A percentile compares a stretch with the other conserved stretches of the same genome.
Conservation (phyloP, 352 stramenopile genomes). For the Globisporangium paddicum region DNA sequence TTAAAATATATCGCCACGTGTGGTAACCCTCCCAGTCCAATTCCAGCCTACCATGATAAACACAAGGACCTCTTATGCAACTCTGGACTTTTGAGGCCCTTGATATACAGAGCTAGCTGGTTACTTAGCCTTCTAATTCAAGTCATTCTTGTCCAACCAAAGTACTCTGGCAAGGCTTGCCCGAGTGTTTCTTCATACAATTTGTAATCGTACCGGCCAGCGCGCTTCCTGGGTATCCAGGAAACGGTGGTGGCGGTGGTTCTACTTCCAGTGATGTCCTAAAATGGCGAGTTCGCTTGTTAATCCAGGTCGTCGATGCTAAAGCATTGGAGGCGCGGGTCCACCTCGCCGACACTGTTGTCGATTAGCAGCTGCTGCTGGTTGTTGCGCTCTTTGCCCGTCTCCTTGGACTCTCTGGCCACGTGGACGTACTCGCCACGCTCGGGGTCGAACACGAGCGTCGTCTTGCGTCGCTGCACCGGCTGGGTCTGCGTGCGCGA, state of each 20-base stretch:
- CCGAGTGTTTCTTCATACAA: neutral
- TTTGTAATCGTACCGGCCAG: neutral
- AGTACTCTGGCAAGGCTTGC: too few relatives aligned
- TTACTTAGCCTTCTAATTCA: too few relatives aligned
- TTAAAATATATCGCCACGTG: neutral
- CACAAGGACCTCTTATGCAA: too few relatives aligned
- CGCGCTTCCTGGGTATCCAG: neutral
- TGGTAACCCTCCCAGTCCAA: neutral
- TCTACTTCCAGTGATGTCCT: too few relatives aligned
- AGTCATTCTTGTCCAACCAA: too few relatives aligned
- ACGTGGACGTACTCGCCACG: slow-evolving; percentile 21
- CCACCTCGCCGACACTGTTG: neutral
- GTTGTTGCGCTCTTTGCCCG: too few relatives aligned
- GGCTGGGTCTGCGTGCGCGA: slow-evolving; percentile 16
- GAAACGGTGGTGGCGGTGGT: neutral
- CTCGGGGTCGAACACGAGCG: slow-evolving; percentile 25
- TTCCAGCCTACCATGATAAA: too few relatives aligned
- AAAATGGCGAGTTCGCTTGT: too few relatives aligned
- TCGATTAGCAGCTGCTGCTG: too few relatives aligned
- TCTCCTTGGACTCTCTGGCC: slow-evolving; percentile 14
- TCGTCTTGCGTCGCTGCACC: slow-evolving; percentile 18
- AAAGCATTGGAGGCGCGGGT: slow-evolving; percentile 31
- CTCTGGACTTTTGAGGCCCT: too few relatives aligned
- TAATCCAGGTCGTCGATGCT: slow-evolving; percentile 58
- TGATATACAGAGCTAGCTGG: too few relatives aligned